These are phyloP conservation scores for Podila epigama DNA, from an alignment of 192 early-diverging fungal species.

Conservation along the genomic window DNA sequence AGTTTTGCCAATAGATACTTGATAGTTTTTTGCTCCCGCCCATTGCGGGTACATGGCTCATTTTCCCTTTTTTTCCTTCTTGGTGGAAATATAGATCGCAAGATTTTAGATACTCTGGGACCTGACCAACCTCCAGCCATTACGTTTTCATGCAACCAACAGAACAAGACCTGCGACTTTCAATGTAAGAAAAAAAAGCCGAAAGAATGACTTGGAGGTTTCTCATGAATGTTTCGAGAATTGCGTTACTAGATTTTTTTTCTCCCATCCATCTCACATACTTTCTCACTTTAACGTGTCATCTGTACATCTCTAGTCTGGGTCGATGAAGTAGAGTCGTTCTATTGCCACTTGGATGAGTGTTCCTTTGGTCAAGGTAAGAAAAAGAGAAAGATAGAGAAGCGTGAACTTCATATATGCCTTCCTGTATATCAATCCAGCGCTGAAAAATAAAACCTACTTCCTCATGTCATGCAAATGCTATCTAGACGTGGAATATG, in stretches of 20 bases:
- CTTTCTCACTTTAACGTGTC: no score
- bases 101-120: slow-evolving; percentile 56
- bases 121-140: slow-evolving; percentile 70
- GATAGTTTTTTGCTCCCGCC: background rate
- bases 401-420: background rate
- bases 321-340: slow-evolving; percentile 80
- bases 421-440: background rate
- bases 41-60: no score
- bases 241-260: background rate
- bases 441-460: no score
- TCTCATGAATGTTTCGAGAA: no score
- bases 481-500: slow-evolving; percentile 43
- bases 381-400: no score
- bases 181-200: slow-evolving; percentile 64
- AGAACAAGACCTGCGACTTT: slow-evolving; percentile 64
- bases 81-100: slow-evolving; percentile 42
- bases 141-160: slow-evolving; percentile 70
- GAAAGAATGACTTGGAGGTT: no score
- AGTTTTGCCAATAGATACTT: background rate
- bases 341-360: slow-evolving; percentile 78
- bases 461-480: background rate
- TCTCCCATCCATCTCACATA: no score
- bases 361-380: slow-evolving; percentile 63
- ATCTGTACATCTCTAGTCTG: slow-evolving; percentile 61
- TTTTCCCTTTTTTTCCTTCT: background rate